Base-by-base conservation (phyloP, 257 asterid genomes). In the Galeopsis tetrahit region DNA sequence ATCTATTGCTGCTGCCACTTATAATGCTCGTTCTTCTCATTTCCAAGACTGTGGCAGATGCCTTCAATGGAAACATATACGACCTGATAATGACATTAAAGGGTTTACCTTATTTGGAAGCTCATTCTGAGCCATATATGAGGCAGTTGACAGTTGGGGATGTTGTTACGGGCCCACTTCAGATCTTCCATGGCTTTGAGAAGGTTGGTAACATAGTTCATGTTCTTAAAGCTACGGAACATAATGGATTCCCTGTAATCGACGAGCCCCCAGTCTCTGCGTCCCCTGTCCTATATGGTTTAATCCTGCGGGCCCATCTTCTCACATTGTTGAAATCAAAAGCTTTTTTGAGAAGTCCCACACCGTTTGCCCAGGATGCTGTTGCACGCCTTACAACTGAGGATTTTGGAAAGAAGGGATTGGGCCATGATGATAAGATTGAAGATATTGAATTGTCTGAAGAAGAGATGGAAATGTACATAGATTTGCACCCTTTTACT, bases 21-120 rank as follows among this genome's bases (percentile, higher is more conserved):
- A 76, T 82, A 75, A 93, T 93, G 98, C 74, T 91, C 66, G 97
- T 89, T 71, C 98, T 93, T 78, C 92, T 93, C 78, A 83, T 93
- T 51, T 91, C 98, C 65, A 94, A 94, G 79, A 88, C 91, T 21
- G 96, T 93, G 46, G 97, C 88, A 2, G 97, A 94, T 82, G 76
- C 79, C 40, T 91, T 94, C 69, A 85, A 88, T 66, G 91, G 81
- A 35, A 91, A 91, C 74, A 85, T 91, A 51, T 94, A 91, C 6
- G 96, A 94, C 60, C 66, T 94, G 69, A 84, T 94, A 55, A 87
- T 94, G 96, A 78, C 69, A 68, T 60, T 79, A 7, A 94, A 94
- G 83, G 97, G 97, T 13, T 81, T 94, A 10, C 98, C 97, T 55
- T 94, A 88, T 81, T 81, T 91, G 71, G 91, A 84, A 79, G 46